Evolutionary conservation across 179 eudicot species (phyloP).

Genomic region (Beta macrorhiza): DNA sequence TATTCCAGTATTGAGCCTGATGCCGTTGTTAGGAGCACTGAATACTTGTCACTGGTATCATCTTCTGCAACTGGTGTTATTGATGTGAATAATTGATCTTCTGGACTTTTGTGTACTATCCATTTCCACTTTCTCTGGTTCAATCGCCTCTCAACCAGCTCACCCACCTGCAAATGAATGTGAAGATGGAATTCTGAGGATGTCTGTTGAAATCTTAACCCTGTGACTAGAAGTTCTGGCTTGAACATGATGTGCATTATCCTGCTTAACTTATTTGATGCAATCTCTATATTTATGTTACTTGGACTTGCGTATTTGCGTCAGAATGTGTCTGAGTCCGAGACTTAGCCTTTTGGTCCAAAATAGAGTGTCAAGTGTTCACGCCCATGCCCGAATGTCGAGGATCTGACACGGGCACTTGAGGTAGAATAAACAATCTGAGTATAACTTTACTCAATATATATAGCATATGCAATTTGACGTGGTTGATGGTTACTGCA

Average conservation of each 20-base stretch:
- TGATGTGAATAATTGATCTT: conserved; percentile 54
- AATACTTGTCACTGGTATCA: conserved; percentile 43
- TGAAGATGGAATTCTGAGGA: background rate
- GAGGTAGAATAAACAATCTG: no score
- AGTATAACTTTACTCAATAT: background rate
- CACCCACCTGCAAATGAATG: conserved; percentile 48
- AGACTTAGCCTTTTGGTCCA: no score
- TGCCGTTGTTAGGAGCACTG: conserved; percentile 62
- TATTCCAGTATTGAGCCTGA: conserved; percentile 63
- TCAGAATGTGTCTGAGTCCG: no score
- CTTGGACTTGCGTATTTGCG: no score
- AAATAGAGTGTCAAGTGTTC: no score
- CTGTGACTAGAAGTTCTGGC: background rate
- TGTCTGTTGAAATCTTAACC: background rate
- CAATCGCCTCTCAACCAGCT: conserved; percentile 66
- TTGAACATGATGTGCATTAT: background rate
- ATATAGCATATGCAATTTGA: background rate
- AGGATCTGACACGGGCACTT: no score
- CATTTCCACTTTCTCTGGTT: conserved; percentile 87
- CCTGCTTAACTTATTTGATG: no score
- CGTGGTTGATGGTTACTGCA: conserved; percentile 25
- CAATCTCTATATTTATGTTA: no score
- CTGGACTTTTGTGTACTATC: conserved; percentile 56
- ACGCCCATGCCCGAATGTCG: background rate
- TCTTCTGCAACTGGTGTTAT: conserved; percentile 49